These are phyloP conservation scores for Pueraria montana DNA, from an alignment of 306 rosid genomes.

Conservation along the genomic window DNA sequence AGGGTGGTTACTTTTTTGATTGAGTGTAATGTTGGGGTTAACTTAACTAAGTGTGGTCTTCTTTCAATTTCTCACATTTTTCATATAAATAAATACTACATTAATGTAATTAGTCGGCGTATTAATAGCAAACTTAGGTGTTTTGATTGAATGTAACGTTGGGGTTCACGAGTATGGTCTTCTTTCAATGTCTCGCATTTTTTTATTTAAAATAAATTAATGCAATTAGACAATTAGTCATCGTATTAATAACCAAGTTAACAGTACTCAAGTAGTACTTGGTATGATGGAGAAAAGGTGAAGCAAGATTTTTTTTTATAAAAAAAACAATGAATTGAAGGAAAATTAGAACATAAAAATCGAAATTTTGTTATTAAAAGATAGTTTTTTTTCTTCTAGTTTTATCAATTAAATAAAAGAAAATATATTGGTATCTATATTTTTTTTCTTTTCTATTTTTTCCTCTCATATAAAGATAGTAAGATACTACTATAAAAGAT, in stretches of 20 bases:
- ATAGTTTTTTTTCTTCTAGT: no score
- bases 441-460: no score
- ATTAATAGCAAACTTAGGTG: neutral
- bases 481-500: no score
- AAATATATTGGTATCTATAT: no score
- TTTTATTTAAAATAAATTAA: neutral
- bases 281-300: neutral
- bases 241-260: neutral
- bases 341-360: no score
- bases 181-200: neutral
- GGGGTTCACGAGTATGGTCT: neutral
- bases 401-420: no score
- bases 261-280: neutral
- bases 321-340: no score
- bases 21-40: neutral
- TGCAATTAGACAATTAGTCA: neutral
- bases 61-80: neutral
- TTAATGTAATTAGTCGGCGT: neutral
- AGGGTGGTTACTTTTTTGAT: neutral
- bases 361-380: no score
- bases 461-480: no score
- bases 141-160: neutral
- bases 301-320: neutral
- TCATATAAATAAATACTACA: neutral
- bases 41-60: neutral